Conservation (phyloP, 768 basidiomycete species). For the Phylloporus sp. region DNA sequence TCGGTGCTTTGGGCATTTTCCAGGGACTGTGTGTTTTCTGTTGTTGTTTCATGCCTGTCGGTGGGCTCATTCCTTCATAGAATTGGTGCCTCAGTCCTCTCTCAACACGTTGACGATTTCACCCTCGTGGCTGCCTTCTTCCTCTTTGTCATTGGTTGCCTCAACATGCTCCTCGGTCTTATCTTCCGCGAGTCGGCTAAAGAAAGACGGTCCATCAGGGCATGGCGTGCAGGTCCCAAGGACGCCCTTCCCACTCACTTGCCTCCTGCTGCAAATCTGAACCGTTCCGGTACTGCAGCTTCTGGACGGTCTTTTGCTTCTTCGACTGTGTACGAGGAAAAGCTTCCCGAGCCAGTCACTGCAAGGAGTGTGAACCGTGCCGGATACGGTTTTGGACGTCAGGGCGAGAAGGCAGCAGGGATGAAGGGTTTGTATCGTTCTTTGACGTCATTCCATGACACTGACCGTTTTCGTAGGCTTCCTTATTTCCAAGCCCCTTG, state of each 20-base stretch:
- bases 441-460: background rate
- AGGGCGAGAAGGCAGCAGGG: conserved; percentile 70
- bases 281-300: conserved; percentile 20
- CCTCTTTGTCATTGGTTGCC: conserved; percentile 86
- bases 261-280: conserved; percentile 19
- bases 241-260: conserved; percentile 49
- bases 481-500: conserved; percentile 58
- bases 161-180: conserved; percentile 78
- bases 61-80: conserved; percentile 31
- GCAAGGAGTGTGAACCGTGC: conserved; percentile 33
- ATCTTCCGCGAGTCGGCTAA: conserved; percentile 66
- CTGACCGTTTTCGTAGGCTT: conserved; percentile 36
- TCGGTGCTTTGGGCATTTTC: conserved; percentile 84
- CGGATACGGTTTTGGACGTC: conserved; percentile 75
- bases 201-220: conserved; percentile 55
- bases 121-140: conserved; percentile 90
- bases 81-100: conserved; percentile 67
- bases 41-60: background rate
- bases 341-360: conserved; percentile 22
- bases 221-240: conserved; percentile 56
- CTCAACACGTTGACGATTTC: conserved; percentile 81
- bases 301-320: conserved; percentile 24
- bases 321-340: conserved; percentile 32
- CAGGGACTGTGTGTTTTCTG: conserved; percentile 66
- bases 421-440: conserved; percentile 42